Evolutionary conservation across 768 basidiomycete species (phyloP).

Genomic region (Serendipita sp.): DNA sequence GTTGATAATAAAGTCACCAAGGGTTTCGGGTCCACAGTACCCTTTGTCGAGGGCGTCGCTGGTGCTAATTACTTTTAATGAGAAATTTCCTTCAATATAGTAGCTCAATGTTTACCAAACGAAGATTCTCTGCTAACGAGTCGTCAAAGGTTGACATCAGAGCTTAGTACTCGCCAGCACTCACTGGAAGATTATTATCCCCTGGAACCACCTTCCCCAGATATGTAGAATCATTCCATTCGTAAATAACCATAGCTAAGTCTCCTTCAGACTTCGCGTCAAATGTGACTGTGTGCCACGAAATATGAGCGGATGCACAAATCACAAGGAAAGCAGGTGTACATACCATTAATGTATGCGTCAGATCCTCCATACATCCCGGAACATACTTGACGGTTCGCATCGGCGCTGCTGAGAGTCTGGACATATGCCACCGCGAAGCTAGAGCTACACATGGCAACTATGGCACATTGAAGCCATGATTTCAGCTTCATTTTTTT

Average conservation of each 20-base stretch:
- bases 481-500: background rate
- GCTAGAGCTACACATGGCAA: background rate
- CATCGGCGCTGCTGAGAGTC: conserved; percentile 58
- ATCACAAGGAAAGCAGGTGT: conserved; percentile 6
- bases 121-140: conserved; percentile 67
- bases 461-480: background rate
- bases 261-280: conserved; percentile 64
- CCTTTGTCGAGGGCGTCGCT: conserved; percentile 55
- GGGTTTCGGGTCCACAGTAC: conserved; percentile 47
- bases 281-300: conserved; percentile 41
- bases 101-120: conserved; percentile 36
- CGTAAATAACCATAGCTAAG: conserved; percentile 87
- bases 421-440: conserved; percentile 36
- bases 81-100: background rate
- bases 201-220: conserved; percentile 55
- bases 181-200: conserved; percentile 49
- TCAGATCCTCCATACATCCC: conserved; percentile 79
- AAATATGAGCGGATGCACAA: conserved; percentile 13
- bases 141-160: background rate
- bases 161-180: conserved; percentile 3
- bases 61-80: conserved; percentile 25
- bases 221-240: conserved; percentile 78
- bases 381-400: conserved; percentile 79
- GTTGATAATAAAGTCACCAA: conserved; percentile 83
- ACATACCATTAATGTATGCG: conserved; percentile 70